A percentile compares a stretch with the other conserved stretches of the same genome.
Evolutionary conservation across 768 basidiomycete genomes (phyloP).

Genomic region (Pholiota molesta): DNA sequence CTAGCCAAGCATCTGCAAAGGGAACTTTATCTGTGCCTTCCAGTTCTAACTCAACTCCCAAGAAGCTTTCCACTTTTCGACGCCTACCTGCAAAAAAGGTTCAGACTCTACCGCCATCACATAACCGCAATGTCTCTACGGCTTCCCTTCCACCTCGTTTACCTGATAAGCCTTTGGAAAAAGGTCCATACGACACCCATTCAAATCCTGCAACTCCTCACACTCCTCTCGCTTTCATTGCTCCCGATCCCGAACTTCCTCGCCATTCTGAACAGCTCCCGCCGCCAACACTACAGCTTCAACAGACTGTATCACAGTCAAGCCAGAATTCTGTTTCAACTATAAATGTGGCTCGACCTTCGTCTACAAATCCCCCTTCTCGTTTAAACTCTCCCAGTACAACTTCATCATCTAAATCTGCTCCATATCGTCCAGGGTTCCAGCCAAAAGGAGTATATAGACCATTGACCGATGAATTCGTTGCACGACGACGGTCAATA

Average conservation of each 20-base stretch:
- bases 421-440: slow-evolving; percentile 89
- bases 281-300: slow-evolving; percentile 1
- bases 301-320: not conserved
- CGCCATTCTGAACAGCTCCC: not conserved
- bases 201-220: not conserved
- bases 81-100: slow-evolving; percentile 39
- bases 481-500: slow-evolving; percentile 44
- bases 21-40: slow-evolving; percentile 6
- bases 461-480: slow-evolving; percentile 82
- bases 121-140: slow-evolving; percentile 28
- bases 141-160: slow-evolving; percentile 25
- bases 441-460: slow-evolving; percentile 88
- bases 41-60: slow-evolving; percentile 17
- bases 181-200: not conserved
- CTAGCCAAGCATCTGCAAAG: not conserved
- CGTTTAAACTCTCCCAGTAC: slow-evolving; percentile 16
- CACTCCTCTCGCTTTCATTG: not conserved
- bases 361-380: not conserved
- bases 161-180: slow-evolving; percentile 1
- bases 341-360: not conserved
- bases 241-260: not conserved
- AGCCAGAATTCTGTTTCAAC: slow-evolving; percentile 1
- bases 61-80: slow-evolving; percentile 54
- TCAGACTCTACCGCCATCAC: slow-evolving; percentile 17
- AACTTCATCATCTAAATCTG: slow-evolving; percentile 27